A percentile compares a stretch with the other conserved stretches of the same genome.
Conservation (phyloP, 108 stramenopile species). For the Phaeodactylum tricornutum region DNA sequence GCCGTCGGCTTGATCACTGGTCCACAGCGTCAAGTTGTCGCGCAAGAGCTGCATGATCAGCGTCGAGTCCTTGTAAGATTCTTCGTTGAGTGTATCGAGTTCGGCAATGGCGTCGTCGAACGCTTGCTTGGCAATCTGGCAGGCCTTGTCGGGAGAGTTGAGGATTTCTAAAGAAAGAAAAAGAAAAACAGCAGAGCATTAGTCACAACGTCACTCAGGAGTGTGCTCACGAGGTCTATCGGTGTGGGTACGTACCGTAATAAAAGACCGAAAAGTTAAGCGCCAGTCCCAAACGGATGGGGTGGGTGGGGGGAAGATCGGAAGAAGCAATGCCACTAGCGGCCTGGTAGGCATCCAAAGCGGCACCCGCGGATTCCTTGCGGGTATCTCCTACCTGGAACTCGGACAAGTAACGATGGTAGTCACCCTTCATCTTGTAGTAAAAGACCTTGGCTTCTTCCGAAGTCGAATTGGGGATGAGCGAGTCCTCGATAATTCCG, state of each 20-base stretch:
- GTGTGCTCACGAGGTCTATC: too few species aligned
- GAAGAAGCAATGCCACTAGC: conserved; percentile 92
- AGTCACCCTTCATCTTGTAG: conserved; percentile 99
- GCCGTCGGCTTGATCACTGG: conserved; percentile 89
- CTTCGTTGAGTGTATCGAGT: conserved; percentile 98
- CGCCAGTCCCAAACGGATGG: conserved; percentile 99
- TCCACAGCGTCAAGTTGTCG: conserved; percentile 99
- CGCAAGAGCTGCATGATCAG: conserved; percentile 99
- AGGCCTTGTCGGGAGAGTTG: conserved; percentile 91
- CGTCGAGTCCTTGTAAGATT: conserved; percentile 99
- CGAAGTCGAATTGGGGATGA: conserved; percentile 96
- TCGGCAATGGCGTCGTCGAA: conserved; percentile 99
- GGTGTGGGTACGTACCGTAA: conserved; percentile 47
- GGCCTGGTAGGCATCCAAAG: conserved; percentile 96
- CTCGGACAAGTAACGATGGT: conserved; percentile 98
- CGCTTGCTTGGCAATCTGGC: conserved; percentile 97
- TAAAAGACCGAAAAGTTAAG: conserved; percentile 99
- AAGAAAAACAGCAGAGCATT: not conserved
- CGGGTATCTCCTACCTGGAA: conserved; percentile 85
- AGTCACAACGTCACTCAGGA: not conserved
- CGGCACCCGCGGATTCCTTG: conserved; percentile 86
- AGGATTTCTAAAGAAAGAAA: conserved; percentile 67
- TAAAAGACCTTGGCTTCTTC: conserved; percentile 99
- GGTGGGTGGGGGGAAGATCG: conserved; percentile 98
- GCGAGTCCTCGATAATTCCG: conserved; percentile 90